Evolutionary conservation across 1,284 basidiomycete species (phyloP).

Genomic region (Boletellus dicymbophilus): DNA sequence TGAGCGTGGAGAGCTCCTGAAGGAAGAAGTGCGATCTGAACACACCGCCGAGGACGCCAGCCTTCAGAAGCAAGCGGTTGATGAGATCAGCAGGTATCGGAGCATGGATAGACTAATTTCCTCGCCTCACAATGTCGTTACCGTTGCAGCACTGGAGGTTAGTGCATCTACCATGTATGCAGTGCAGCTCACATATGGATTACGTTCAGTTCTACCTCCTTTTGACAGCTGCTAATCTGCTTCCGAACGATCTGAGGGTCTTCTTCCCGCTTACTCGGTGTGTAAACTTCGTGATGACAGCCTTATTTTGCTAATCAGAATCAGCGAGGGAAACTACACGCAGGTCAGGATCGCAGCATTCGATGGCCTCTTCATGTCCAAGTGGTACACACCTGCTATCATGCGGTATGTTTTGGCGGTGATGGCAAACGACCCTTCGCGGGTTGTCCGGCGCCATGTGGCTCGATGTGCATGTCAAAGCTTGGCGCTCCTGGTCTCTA

Average conservation of each 20-base stretch:
- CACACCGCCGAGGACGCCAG: conserved; percentile 67
- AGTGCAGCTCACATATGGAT: conserved; percentile 7
- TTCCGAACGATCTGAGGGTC: conserved; percentile 78
- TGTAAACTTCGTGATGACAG: conserved; percentile 23
- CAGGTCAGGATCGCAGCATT: conserved; percentile 93
- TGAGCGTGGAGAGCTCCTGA: conserved; percentile 75
- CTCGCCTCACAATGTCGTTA: conserved; percentile 93
- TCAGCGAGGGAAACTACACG: conserved; percentile 90
- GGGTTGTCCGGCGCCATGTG: conserved; percentile 83
- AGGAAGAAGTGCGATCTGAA: conserved; percentile 62
- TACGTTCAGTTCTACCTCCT: conserved; percentile 75
- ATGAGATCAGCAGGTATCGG: conserved; percentile 89
- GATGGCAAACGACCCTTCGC: conserved; percentile 85
- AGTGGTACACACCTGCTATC: conserved; percentile 83
- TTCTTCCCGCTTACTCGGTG: conserved; percentile 92
- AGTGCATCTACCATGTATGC: conserved; percentile 21
- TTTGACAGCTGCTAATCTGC: conserved; percentile 76
- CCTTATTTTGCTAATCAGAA: conserved; percentile 15
- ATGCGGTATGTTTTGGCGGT: conserved; percentile 92
- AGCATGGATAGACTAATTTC: conserved; percentile 96
- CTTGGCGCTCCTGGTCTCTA: conserved; percentile 82
- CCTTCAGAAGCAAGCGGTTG: conserved; percentile 70
- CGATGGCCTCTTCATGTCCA: conserved; percentile 90
- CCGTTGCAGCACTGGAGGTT: conserved; percentile 88
- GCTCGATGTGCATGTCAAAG: conserved; percentile 87